Evolutionary conservation across 2,329 filamentous ascomycete species (phyloP).

Genomic region (Aspergillus fructus): DNA sequence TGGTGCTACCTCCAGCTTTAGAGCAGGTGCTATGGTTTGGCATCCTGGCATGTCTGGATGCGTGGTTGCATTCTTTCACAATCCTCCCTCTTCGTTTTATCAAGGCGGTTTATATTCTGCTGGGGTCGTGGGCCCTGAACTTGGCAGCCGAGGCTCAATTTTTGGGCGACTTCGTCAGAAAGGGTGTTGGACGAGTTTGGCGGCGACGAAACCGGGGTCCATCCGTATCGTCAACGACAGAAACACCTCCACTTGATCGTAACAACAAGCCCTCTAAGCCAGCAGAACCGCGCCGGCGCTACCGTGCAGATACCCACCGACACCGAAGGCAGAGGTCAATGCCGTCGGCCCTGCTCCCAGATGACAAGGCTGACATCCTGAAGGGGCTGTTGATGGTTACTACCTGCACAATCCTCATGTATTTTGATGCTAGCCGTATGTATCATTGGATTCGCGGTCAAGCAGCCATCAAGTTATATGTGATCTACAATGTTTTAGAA

Average conservation of each 20-base stretch:
- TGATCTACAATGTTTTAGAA: constrained; percentile 97
- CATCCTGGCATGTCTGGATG: constrained; percentile 84
- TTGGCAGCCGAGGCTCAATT: constrained; percentile 70
- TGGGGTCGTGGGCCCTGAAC: constrained; percentile 75
- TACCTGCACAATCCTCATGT: constrained; percentile 82
- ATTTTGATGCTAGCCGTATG: constrained; percentile 92
- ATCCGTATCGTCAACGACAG: constrained; percentile 9
- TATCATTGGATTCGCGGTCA: constrained; percentile 97
- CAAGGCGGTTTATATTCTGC: constrained; percentile 73
- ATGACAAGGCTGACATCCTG: constrained; percentile 92
- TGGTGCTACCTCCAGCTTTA: constrained; percentile 76
- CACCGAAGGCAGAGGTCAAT: constrained; percentile 77
- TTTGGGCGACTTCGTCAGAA: constrained; percentile 74
- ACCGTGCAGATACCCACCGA: constrained; percentile 29
- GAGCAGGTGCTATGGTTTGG: constrained; percentile 87
- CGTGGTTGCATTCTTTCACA: constrained; percentile 95
- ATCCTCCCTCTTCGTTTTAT: constrained; percentile 87
- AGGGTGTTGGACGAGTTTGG: constrained; percentile 79
- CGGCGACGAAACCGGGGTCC: constrained; percentile 44
- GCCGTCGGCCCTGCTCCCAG: constrained; percentile 79
- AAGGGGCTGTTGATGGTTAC: constrained; percentile 85
- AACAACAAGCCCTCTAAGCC: constrained; percentile 19
- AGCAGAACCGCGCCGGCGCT: constrained; percentile 25
- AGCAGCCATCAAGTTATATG: constrained; percentile 95
- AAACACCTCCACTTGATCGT: constrained; percentile 18